These are phyloP conservation scores for Pleomassaria siparia DNA, from an alignment of 2,329 filamentous ascomycete genomes.

Conservation along the genomic window DNA sequence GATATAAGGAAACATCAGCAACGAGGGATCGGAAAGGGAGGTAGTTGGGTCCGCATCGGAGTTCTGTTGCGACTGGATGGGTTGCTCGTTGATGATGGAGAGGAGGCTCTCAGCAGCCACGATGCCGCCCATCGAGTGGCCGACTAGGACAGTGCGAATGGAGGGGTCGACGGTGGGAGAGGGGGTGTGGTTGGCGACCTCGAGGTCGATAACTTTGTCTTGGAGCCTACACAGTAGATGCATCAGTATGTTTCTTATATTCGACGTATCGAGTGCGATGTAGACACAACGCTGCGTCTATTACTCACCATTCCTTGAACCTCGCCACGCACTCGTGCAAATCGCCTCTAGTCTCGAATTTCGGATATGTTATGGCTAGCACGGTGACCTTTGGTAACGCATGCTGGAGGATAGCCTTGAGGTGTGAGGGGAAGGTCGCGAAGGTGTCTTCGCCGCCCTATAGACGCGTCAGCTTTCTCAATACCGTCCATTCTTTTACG, in stretches of 20 bases:
- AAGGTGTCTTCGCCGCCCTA: conserved; percentile 79
- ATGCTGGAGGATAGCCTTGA: conserved; percentile 64
- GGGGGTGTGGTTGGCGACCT: conserved; percentile 77
- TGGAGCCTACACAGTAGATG: conserved; percentile 72
- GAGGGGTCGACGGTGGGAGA: conserved; percentile 85
- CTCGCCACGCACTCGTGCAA: conserved; percentile 68
- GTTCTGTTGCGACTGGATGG: conserved; percentile 40
- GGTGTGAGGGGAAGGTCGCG: conserved; percentile 71
- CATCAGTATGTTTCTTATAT: background rate
- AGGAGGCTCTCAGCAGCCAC: conserved; percentile 88
- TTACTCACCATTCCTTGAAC: conserved; percentile 74
- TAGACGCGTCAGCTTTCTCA: conserved; percentile 12
- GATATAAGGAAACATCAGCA: conserved; percentile 90
- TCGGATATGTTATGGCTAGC: conserved; percentile 71
- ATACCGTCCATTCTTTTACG: background rate
- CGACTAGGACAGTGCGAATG: conserved; percentile 77
- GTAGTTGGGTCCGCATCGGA: conserved; percentile 33
- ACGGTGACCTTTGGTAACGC: conserved; percentile 71
- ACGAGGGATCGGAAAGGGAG: conserved; percentile 50
- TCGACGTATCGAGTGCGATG: background rate
- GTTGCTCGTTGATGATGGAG: conserved; percentile 63
- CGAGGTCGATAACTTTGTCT: conserved; percentile 90
- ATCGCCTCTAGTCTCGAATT: conserved; percentile 80
- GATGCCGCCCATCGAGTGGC: conserved; percentile 88
- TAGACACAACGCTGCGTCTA: background rate